phyloP scores from a whole-genome alignment of 371 early-diverging fungal species.

The Syncephalastrum monosporum region DNA sequence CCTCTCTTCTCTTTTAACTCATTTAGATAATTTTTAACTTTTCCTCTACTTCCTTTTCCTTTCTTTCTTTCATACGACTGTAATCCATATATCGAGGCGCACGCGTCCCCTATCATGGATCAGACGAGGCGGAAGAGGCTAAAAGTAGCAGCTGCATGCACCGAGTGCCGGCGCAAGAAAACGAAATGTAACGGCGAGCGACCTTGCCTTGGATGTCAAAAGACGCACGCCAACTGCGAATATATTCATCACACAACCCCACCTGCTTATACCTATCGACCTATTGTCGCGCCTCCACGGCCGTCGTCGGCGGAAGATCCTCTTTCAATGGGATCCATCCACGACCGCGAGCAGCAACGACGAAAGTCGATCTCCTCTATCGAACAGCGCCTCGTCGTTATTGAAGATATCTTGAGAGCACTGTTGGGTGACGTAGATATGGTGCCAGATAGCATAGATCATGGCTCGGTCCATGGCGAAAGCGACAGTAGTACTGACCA shows the following conservation, averaged over 20 bases:
- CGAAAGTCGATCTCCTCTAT: constrained; percentile 21
- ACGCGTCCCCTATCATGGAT: constrained; percentile 11
- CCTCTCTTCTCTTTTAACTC: background rate
- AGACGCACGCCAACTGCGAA: constrained; percentile 34
- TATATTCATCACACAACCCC: constrained; percentile 15
- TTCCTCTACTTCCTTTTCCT: background rate
- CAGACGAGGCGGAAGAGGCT: constrained; percentile 41
- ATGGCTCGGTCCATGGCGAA: too few relatives aligned
- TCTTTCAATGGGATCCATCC: background rate
- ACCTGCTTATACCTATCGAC: background rate
- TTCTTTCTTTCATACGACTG: background rate
- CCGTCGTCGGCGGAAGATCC: background rate
- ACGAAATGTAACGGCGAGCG: constrained; percentile 52
- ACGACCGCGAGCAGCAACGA: background rate
- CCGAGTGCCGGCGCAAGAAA: constrained; percentile 60
- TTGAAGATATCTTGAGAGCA: constrained; percentile 38
- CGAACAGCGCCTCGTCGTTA: constrained; percentile 33
- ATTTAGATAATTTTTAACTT: background rate
- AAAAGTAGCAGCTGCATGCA: constrained; percentile 42
- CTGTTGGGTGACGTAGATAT: constrained; percentile 9
- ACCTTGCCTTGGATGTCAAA: constrained; percentile 35
- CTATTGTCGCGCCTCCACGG: constrained; percentile 14
- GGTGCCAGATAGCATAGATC: too few relatives aligned
- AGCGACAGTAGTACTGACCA: too few relatives aligned
- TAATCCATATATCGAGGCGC: background rate